Conservation (phyloP, 139 green algal species). For the Chlamydomonas asymmetrica region DNA sequence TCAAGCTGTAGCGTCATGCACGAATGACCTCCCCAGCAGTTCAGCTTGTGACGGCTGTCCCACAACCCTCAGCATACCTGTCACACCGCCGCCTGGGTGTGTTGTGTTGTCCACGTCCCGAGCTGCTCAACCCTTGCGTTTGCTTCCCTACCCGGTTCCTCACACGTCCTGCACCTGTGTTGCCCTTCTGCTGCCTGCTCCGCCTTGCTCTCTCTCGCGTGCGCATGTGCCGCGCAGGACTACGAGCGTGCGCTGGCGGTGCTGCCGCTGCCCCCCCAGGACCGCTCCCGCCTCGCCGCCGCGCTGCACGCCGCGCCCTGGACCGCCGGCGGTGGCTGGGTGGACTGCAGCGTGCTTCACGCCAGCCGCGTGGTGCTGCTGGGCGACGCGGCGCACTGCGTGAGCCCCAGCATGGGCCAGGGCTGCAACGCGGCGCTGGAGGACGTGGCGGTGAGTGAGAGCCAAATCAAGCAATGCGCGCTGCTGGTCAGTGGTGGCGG, state of each 20-base stretch:
- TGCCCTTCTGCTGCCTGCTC: neutral
- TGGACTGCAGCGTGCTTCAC: slow-evolving; percentile 35
- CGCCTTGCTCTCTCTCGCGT: neutral
- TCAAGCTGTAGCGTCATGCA: too few relatives aligned
- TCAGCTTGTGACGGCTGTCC: too few relatives aligned
- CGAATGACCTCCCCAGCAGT: too few relatives aligned
- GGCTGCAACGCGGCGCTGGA: slow-evolving; percentile 45
- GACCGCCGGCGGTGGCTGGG: slow-evolving; percentile 6
- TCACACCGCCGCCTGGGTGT: too few relatives aligned
- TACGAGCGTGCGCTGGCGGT: neutral
- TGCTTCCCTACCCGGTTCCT: neutral
- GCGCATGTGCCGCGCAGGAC: neutral
- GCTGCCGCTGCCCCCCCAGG: neutral
- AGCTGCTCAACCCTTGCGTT: neutral
- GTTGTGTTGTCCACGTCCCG: neutral
- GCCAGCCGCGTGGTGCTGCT: slow-evolving; percentile 26
- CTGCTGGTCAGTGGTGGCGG: neutral
- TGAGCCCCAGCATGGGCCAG: slow-evolving; percentile 30
- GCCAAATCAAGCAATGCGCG: too few relatives aligned
- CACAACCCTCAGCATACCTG: neutral
- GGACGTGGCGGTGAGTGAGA: slow-evolving; percentile 25
- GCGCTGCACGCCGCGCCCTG: slow-evolving; percentile 1
- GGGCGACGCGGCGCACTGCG: slow-evolving; percentile 42
- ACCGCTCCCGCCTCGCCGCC: neutral
- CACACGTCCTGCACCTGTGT: neutral